Evolutionary conservation across 169 alveolate genomes (phyloP), one percentile per base, ranked within the genome.

Genomic region (Plasmodium relictum): DNA sequence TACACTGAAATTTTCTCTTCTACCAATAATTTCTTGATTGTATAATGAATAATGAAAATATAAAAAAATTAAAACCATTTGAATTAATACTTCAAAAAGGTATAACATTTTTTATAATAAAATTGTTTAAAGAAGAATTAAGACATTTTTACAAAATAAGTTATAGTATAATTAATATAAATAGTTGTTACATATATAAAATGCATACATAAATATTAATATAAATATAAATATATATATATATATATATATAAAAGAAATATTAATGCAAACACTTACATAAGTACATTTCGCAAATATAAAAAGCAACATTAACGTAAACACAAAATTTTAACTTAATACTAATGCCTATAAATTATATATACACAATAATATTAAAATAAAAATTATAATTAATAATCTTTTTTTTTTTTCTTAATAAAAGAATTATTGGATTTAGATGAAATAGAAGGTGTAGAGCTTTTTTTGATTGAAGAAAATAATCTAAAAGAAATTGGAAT

Each of bases 71-170:
- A 70, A 66, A 80, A 37, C 85, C 90, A 31, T 80, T 66, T 50
- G 90, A 80, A 45, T 45, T 80, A 39, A 63, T 80, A 31, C 90
- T 80, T 58, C 90, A 80, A 61, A 80, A 80, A 69, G 90, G 90
- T 80, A 73, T 24, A 18, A 44, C 58, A n/a, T n/a, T n/a, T n/a
- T 58, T 16, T 58, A 42, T 44, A 42, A 18, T 16, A 24, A 16
- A 16, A 41, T 1, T 44, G 12, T 54, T 8, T 6, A 37, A 69
- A 54, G 39, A 52, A 68, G 41, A 68, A 8, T 69, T 41, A 69
- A 41, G 62, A 69, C 78, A 69, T 31, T 31, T 3, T 31, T 31
- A 31, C 1, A 31, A 31, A 31, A 31, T 2, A 31, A 31, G 3
- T 3, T 2, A 3, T 31, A 31, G 39, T 31, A 31, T 2, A 31